Evolutionary conservation across 148 eudicot genomes (phyloP), one percentile per base, ranked within the genome.

Genomic region (Pouteria glomerata): DNA sequence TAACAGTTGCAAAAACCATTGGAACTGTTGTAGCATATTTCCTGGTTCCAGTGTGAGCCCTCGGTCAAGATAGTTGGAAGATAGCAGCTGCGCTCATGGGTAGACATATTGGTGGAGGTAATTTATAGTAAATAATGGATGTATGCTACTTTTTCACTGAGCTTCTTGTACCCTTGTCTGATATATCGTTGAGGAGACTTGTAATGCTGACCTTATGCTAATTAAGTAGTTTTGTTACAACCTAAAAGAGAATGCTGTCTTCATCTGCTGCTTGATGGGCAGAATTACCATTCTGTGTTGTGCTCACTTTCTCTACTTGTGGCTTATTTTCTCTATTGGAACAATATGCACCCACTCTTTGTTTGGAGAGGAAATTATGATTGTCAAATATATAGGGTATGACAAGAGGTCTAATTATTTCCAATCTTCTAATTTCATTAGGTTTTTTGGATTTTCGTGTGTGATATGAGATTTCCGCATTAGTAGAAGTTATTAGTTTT

Each of bases 21-120:
- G 98, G 98, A 57, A 90, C 98, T 57, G 76, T 57, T 12, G 84
- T 89, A 70, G 98, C 98, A n/a, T 93, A 82, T 72, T 75, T 77
- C 62, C 24, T 93, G 70, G 95, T 93, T 59, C 98, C 98, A 51
- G 90, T 93, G 98, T 84, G 85, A 52, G 79, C 97, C 24, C 95
- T 93, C 68, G 97, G 95, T 66, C 79, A 74, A 76, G 97, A 93
- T 78, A 81, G 88, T 76, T 93, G 98, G 98, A 93, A 89, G 82
- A 90, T 93, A 75, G 97, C 98, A 45, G 98, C 98, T 73, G 97
- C 98, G 51, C 86, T 93, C 68, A 93, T 93, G 98, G 97, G 97
- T 61, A 87, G 98, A 73, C 97, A 93, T 81, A 93, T 93, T 75
- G 98, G 98, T 66, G 97, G 98, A 81, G 97, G 98, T 93, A 87